Evolutionary conservation across 768 basidiomycete genomes (phyloP).

Genomic region (Tulasnella sp.): DNA sequence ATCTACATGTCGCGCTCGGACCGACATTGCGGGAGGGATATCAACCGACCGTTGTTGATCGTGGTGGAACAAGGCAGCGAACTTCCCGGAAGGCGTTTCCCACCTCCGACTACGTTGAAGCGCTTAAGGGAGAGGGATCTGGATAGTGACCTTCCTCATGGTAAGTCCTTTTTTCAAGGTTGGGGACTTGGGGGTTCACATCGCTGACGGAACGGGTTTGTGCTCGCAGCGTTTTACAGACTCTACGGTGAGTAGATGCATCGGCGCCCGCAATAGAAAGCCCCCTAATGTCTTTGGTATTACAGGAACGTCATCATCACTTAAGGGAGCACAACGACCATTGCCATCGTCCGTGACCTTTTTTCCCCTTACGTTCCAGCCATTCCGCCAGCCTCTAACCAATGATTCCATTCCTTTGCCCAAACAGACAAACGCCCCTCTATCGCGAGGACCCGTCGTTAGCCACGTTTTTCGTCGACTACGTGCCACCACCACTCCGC

Average conservation of each 20-base stretch:
- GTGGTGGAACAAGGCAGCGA: not conserved
- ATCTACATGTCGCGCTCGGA: conserved; percentile 13
- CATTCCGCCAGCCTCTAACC: not conserved
- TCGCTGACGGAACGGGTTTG: not conserved
- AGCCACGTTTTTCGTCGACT: not conserved
- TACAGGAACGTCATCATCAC: not conserved
- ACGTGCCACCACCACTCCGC: conserved; percentile 11
- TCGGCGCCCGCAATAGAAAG: not conserved
- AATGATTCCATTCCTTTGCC: not conserved
- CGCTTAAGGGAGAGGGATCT: not conserved
- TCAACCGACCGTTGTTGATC: not conserved
- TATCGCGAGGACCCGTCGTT: conserved; percentile 16
- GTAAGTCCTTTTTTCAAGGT: not conserved
- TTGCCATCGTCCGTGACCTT: not conserved
- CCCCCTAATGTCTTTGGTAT: not conserved
- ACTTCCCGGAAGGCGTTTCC: not conserved
- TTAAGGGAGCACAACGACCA: not conserved
- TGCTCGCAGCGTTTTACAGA: not conserved
- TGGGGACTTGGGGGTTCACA: not conserved
- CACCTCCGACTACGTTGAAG: not conserved
- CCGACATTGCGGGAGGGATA: not conserved
- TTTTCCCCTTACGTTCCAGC: not conserved
- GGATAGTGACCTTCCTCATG: not conserved
- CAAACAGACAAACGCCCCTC: not conserved
- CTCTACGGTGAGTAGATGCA: not conserved